Conservation (phyloP, 306 rosid species). For the Gynostemma pentaphyllum region DNA sequence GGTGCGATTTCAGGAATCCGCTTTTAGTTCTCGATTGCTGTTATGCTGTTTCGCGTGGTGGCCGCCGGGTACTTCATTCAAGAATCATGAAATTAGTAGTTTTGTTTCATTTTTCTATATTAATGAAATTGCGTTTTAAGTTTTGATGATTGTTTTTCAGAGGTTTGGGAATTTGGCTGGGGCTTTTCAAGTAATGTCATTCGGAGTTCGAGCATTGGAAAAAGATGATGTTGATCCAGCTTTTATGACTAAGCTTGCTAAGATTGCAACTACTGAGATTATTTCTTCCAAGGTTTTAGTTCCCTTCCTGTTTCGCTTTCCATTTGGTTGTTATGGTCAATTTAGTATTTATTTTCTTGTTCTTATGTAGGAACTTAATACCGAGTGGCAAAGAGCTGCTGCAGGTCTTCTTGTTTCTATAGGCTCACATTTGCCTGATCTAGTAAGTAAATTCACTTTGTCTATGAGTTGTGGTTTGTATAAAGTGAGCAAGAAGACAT, state of each 20-base stretch:
- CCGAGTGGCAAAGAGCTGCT: constrained; percentile 96
- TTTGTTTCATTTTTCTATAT: background rate
- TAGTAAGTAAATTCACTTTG: constrained; percentile 45
- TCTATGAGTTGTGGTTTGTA: background rate
- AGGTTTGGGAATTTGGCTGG: constrained; percentile 96
- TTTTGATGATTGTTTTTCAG: constrained; percentile 23
- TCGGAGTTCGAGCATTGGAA: constrained; percentile 69
- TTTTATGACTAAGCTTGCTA: constrained; percentile 79
- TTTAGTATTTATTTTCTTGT: constrained; percentile 10
- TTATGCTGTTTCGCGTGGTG: constrained; percentile 71
- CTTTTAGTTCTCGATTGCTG: constrained; percentile 82
- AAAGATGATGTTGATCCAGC: constrained; percentile 47
- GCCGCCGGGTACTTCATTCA: constrained; percentile 52
- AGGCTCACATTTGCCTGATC: constrained; percentile 85
- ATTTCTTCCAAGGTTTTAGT: constrained; percentile 67
- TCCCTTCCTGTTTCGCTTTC: background rate
- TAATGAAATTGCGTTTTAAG: background rate
- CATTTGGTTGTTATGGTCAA: background rate
- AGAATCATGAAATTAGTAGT: background rate
- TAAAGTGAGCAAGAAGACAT: background rate
- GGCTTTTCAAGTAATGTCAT: constrained; percentile 85
- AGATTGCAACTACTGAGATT: constrained; percentile 83
- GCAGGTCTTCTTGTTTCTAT: constrained; percentile 77
- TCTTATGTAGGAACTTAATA: constrained; percentile 57
- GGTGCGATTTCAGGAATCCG: constrained; percentile 44